Evolutionary conservation across 208 protist species (phyloP).

Genomic region (Wallacemonas sp.): DNA sequence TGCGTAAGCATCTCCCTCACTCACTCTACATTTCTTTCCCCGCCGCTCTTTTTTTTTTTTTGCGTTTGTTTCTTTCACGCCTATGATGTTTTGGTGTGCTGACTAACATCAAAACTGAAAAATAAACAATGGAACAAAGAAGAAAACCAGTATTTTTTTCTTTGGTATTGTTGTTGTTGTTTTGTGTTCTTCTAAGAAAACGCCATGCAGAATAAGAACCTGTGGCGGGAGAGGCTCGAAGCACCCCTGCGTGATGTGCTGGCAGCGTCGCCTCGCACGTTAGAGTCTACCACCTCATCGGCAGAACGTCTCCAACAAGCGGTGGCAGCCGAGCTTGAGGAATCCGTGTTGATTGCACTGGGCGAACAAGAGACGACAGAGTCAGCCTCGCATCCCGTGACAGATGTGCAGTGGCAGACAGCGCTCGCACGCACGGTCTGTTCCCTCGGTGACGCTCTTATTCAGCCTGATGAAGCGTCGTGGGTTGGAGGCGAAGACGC

Average conservation of each 20-base stretch:
- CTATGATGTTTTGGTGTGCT: too few species aligned
- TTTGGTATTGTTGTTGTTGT: conserved; percentile 8
- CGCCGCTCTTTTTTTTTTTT: too few species aligned
- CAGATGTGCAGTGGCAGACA: background rate
- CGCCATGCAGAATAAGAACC: background rate
- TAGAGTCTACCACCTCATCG: background rate
- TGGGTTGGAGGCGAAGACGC: too few species aligned
- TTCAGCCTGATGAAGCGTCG: background rate
- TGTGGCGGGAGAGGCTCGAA: conserved; percentile 9
- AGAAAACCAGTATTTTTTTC: too few species aligned
- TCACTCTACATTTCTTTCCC: too few species aligned
- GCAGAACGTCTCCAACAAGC: background rate
- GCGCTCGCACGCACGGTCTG: background rate
- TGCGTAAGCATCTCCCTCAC: too few species aligned
- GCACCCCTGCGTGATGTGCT: conserved; percentile 3
- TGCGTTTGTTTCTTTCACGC: too few species aligned
- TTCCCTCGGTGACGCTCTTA: background rate
- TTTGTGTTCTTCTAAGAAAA: conserved; percentile 14
- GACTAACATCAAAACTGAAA: too few species aligned
- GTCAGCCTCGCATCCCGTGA: background rate
- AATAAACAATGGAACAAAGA: too few species aligned
- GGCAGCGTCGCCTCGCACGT: background rate
- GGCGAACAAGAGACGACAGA: background rate
- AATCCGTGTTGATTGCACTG: background rate
- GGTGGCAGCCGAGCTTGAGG: background rate